Evolutionary conservation across 345 rosid genomes (phyloP), one percentile per base, ranked within the genome.

Genomic region (Erucastrum elatum): DNA sequence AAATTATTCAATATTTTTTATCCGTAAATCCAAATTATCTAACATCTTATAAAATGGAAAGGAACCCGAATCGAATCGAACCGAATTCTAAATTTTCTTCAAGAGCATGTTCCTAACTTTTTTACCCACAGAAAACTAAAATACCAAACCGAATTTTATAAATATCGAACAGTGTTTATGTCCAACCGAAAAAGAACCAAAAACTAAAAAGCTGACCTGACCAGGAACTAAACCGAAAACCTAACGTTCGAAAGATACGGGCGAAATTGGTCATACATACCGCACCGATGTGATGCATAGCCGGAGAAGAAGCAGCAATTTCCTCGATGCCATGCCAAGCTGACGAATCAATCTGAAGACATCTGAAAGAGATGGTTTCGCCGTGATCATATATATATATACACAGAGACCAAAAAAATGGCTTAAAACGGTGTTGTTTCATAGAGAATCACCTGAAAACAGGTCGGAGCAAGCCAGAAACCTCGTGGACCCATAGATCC

Each of bases 311-410:
- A 21, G 88, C 89, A 64, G 94, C 91, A 39, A 96, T 89, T 74
- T 95, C 94, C 82, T 95, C 94, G 0, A 95, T 86, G 34, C 94
- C 99, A 73, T 70, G 83, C 99, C 97, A 95, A 15, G 97, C 96
- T 2, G 82, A 68, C 2, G 88, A 65, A 27, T 93, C 92, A 33
- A 95, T 87, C 64, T 87, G 91, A 60, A 95, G 84, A 83, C 87
- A 88, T 64, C 97, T 95, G 77, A 62, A 77, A 66, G 31, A 53
- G 12, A 31, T 3, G 27, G 17, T 72, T 31, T 67, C 31, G 15
- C 72, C 21, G 10, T 26, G 41, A 64, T 39, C 68, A 46, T 46
- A 21, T 21, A 21, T 21, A 21, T 21, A 21, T 21, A 46, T 46
- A 46, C 53, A 46, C 53, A 46, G 2, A 1, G 53, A 13, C 3